A percentile compares a stretch with the other conserved stretches of the same genome.
phyloP scores from a whole-genome alignment of 495 filamentous ascomycete species.

The Penicillium samsonianum region DNA sequence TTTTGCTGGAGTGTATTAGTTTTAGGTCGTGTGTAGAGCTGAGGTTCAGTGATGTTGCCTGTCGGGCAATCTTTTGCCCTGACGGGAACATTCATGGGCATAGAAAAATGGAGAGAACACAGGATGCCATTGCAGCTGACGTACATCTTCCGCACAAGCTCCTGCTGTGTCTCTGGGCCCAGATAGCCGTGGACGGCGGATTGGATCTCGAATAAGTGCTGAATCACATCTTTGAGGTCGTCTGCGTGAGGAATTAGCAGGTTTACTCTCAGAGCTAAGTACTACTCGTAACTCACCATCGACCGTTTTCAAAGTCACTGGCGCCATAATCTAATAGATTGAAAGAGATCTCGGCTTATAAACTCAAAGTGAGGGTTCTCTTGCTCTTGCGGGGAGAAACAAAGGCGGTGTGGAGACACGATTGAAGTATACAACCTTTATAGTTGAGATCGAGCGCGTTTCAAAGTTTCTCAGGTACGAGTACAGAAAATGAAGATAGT shows the following conservation, averaged over 20 bases:
- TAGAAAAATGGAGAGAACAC: slow-evolving; percentile 24
- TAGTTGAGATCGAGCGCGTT: too few relatives aligned
- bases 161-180: slow-evolving; percentile 60
- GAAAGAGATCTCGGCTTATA: background rate
- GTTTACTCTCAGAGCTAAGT: background rate
- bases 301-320: slow-evolving; percentile 46
- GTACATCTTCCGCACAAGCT: slow-evolving; percentile 64
- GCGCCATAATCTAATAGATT: slow-evolving; percentile 39
- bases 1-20: slow-evolving; percentile 35
- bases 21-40: background rate
- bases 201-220: slow-evolving; percentile 85
- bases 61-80: background rate
- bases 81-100: background rate
- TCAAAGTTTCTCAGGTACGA: too few relatives aligned
- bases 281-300: slow-evolving; percentile 45
- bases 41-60: background rate
- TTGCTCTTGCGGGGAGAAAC: slow-evolving; percentile 18
- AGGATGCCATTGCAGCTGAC: slow-evolving; percentile 18
- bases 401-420: slow-evolving; percentile 26
- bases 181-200: slow-evolving; percentile 70
- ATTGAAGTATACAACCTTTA: background rate
- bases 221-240: slow-evolving; percentile 63
- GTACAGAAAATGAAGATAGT: background rate
- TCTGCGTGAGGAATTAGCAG: slow-evolving; percentile 28
- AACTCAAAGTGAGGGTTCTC: slow-evolving; percentile 6